phyloP scores from a whole-genome alignment of 2,329 filamentous ascomycete genomes.

The Lomentospora prolificans region DNA sequence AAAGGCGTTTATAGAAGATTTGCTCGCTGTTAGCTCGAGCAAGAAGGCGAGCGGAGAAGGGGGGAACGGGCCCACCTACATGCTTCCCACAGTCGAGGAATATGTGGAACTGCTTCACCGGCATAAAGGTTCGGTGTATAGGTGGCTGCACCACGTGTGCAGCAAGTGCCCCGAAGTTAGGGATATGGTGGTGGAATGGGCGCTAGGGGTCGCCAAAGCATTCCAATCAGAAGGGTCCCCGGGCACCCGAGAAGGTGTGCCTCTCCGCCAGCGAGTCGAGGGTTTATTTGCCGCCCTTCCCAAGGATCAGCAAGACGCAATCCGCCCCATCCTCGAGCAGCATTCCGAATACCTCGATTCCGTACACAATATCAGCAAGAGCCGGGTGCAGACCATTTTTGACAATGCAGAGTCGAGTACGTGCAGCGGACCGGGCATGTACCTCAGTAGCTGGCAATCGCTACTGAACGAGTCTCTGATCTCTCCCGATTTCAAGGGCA shows the following conservation, averaged over 20 bases:
- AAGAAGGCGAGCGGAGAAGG: conserved; percentile 18
- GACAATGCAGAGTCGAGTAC: conserved; percentile 13
- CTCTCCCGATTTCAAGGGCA: conserved; percentile 36
- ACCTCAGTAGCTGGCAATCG: conserved; percentile 61
- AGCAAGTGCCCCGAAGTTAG: conserved; percentile 58
- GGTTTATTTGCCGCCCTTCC: conserved; percentile 37
- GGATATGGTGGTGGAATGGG: conserved; percentile 51
- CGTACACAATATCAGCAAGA: conserved; percentile 21
- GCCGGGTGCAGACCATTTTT: conserved; percentile 19
- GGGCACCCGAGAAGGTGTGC: neutral
- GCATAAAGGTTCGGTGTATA: conserved; percentile 54
- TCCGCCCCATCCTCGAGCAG: conserved; percentile 45
- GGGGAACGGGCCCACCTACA: conserved; percentile 8
- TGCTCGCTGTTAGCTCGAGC: conserved; percentile 50
- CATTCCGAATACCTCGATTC: conserved; percentile 50
- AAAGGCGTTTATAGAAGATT: conserved; percentile 60
- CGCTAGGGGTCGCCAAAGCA: conserved; percentile 43
- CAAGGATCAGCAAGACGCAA: conserved; percentile 27
- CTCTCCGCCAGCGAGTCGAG: conserved; percentile 27
- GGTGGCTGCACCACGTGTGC: conserved; percentile 60
- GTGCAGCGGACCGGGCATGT: conserved; percentile 56
- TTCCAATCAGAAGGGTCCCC: conserved; percentile 32
- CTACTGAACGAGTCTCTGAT: conserved; percentile 61
- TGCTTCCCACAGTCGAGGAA: conserved; percentile 56
- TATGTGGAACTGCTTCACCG: conserved; percentile 58